A percentile compares a stretch with the other conserved stretches of the same genome.
These are phyloP conservation scores for Colletotrichum chlorophyti DNA, from an alignment of 2,329 filamentous ascomycete genomes.

Conservation along the genomic window DNA sequence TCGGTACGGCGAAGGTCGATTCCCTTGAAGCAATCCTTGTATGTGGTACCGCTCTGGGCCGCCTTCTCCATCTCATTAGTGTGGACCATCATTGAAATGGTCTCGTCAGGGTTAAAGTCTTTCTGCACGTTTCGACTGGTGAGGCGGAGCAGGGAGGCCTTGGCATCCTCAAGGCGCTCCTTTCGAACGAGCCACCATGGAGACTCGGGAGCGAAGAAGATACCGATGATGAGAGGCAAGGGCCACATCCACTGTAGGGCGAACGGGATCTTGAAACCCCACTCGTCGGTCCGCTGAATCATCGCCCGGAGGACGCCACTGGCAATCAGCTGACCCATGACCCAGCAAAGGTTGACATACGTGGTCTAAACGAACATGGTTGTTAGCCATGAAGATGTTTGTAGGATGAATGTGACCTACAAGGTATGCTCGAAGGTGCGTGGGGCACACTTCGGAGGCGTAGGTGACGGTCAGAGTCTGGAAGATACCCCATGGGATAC, in stretches of 20 bases:
- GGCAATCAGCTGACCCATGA: conserved; percentile 54
- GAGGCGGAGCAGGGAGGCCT: conserved; percentile 46
- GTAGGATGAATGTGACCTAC: conserved; percentile 36
- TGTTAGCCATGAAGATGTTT: neutral
- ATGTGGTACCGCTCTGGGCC: conserved; percentile 46
- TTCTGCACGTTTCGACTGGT: conserved; percentile 37
- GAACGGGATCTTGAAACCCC: conserved; percentile 56
- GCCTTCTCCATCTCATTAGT: conserved; percentile 57
- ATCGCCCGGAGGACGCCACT: conserved; percentile 51
- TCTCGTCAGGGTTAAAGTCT: conserved; percentile 48
- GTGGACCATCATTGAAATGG: conserved; percentile 57
- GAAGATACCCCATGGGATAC: conserved; percentile 55
- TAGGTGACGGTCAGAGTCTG: conserved; percentile 55
- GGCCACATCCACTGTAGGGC: conserved; percentile 58
- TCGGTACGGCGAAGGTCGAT: conserved; percentile 53
- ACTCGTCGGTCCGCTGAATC: conserved; percentile 44
- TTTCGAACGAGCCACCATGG: conserved; percentile 57
- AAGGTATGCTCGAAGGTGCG: conserved; percentile 54
- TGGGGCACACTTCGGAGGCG: conserved; percentile 53
- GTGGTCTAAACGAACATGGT: conserved; percentile 41
- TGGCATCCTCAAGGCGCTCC: conserved; percentile 46
- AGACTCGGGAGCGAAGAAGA: conserved; percentile 54
- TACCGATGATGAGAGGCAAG: conserved; percentile 48
- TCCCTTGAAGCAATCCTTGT: conserved; percentile 55
- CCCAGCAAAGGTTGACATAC: conserved; percentile 58